Evolutionary conservation across 805 yeast species (phyloP).

Genomic region (Blastobotrys mokoenaii): DNA sequence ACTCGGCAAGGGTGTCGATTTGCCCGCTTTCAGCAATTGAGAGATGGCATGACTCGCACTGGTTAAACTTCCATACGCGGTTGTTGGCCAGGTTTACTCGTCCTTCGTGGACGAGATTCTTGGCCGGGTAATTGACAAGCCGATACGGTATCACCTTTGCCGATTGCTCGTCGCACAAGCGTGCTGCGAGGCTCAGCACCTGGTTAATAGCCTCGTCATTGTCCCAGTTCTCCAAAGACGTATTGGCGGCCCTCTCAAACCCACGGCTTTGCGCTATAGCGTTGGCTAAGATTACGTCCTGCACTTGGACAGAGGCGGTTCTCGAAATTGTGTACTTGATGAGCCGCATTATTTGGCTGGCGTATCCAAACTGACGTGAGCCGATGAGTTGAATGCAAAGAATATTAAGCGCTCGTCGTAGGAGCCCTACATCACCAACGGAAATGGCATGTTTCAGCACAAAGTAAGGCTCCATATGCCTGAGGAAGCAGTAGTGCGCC

Average conservation of each 20-base stretch:
- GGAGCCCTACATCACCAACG: background rate
- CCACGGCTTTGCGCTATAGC: background rate
- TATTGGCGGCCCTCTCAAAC: background rate
- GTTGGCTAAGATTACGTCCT: background rate
- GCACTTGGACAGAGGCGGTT: background rate
- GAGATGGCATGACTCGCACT: background rate
- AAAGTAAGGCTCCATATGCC: background rate
- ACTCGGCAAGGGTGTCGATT: background rate
- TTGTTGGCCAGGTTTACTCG: background rate
- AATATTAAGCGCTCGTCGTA: background rate
- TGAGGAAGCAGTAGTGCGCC: background rate
- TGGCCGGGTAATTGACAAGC: background rate
- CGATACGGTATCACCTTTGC: background rate
- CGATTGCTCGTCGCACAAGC: background rate
- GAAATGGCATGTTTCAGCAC: background rate
- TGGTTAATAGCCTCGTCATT: background rate
- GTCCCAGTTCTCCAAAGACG: too few species aligned
- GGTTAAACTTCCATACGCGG: background rate
- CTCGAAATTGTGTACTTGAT: background rate
- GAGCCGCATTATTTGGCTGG: background rate
- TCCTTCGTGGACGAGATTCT: conserved; percentile 1
- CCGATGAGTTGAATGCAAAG: background rate
- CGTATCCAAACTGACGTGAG: background rate
- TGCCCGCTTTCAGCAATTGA: background rate
- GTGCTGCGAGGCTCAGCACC: background rate